A percentile compares a stretch with the other conserved stretches of the same genome.
Conservation (phyloP, 2,329 filamentous ascomycete species). For the Neodidymelliopsis sp. region DNA sequence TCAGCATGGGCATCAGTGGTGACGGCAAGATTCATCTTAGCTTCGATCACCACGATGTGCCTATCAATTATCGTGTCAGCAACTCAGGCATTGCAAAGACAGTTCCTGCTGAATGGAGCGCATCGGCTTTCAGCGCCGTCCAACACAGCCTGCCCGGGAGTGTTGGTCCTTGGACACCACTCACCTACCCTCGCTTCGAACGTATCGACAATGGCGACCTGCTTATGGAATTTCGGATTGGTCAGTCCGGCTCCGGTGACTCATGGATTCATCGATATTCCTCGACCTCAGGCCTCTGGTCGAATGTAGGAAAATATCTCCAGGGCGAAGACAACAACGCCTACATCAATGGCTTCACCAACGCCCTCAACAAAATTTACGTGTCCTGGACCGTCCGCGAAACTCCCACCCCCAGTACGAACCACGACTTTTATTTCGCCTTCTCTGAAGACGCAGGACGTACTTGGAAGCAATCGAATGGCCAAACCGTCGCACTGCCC, state of each 20-base stretch:
- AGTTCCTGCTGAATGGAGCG: slow-evolving; percentile 36
- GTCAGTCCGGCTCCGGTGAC: slow-evolving; percentile 59
- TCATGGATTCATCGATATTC: slow-evolving; percentile 59
- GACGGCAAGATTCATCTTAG: slow-evolving; percentile 63
- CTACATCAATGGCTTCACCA: slow-evolving; percentile 60
- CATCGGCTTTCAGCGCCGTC: slow-evolving; percentile 38
- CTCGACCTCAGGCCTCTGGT: slow-evolving; percentile 47
- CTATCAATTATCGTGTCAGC: slow-evolving; percentile 46
- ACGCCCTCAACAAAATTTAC: slow-evolving; percentile 47
- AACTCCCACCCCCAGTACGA: slow-evolving; percentile 58
- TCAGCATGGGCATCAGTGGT: slow-evolving; percentile 60
- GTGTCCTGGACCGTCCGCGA: slow-evolving; percentile 61
- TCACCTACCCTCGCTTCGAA: slow-evolving; percentile 62
- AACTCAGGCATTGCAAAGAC: slow-evolving; percentile 42
- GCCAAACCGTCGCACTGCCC: slow-evolving; percentile 50
- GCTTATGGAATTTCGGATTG: slow-evolving; percentile 60
- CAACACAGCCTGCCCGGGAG: slow-evolving; percentile 41
- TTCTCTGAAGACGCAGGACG: slow-evolving; percentile 56
- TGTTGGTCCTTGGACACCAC: slow-evolving; percentile 43
- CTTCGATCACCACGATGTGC: slow-evolving; percentile 59
- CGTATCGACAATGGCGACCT: slow-evolving; percentile 49
- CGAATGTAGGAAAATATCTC: slow-evolving; percentile 52
- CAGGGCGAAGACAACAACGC: slow-evolving; percentile 59
- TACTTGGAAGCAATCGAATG: slow-evolving; percentile 54
- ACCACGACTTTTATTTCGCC: slow-evolving; percentile 60